These are phyloP conservation scores for Rhododendron griersonianum DNA, from an alignment of 148 eudicot genomes.

Conservation along the genomic window DNA sequence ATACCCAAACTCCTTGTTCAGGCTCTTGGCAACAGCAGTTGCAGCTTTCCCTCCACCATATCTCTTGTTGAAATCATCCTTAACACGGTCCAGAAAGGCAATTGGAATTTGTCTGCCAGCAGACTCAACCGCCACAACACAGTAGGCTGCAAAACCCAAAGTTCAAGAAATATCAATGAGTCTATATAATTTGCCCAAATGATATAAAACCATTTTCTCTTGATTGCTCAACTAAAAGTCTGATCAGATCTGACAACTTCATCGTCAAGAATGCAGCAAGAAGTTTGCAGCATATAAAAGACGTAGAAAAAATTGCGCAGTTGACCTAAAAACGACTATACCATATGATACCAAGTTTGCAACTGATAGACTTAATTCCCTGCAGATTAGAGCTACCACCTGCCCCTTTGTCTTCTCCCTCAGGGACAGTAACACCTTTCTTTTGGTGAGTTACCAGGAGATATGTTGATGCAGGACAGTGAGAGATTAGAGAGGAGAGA, in stretches of 20 bases:
- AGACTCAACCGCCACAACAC: slow-evolving; percentile 84
- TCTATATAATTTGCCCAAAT: neutral
- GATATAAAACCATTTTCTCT: neutral
- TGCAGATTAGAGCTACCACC: neutral
- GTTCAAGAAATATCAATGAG: neutral
- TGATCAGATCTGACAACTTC: neutral
- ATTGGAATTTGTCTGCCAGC: slow-evolving; percentile 74
- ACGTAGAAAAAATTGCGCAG: neutral
- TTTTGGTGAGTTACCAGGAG: neutral
- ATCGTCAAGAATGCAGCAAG: neutral
- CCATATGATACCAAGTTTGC: neutral
- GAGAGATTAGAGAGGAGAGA: neutral
- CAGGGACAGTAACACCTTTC: neutral
- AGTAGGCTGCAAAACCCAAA: slow-evolving; percentile 48
- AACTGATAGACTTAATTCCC: slow-evolving; percentile 2
- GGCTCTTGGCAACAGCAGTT: slow-evolving; percentile 64
- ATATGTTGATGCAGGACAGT: neutral
- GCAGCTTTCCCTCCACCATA: slow-evolving; percentile 81
- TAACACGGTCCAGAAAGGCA: slow-evolving; percentile 62
- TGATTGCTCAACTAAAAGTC: neutral
- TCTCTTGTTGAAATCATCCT: slow-evolving; percentile 75
- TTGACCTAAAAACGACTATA: neutral
- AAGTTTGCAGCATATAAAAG: neutral
- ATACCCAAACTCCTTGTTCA: slow-evolving; percentile 82
- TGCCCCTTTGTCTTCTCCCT: neutral